Conservation (phyloP, 2,329 filamentous ascomycete genomes). For the Colletotrichum kahawae region DNA sequence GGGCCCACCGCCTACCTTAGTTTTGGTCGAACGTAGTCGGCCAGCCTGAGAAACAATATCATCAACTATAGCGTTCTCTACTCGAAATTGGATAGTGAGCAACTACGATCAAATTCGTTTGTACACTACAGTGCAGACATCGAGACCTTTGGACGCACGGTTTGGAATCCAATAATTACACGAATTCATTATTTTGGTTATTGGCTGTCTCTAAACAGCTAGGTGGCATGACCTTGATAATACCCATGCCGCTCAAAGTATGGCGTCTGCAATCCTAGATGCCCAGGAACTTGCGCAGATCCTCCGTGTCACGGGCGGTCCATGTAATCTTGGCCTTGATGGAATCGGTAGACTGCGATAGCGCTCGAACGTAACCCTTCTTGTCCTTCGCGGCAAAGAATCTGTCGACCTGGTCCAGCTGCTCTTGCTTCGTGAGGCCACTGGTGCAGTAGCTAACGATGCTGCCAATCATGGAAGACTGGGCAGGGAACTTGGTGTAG, state of each 20-base stretch:
- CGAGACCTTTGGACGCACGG: background rate
- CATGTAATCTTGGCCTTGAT: slow-evolving; percentile 85
- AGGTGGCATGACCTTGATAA: background rate
- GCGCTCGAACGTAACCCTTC: slow-evolving; percentile 82
- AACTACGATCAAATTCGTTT: background rate
- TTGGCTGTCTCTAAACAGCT: background rate
- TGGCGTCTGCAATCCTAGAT: background rate
- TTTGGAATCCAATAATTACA: background rate
- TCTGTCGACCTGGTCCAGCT: slow-evolving; percentile 74
- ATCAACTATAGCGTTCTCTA: background rate
- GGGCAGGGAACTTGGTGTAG: slow-evolving; percentile 82
- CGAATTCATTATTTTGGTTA: background rate
- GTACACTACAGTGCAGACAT: background rate
- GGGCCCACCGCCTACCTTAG: background rate
- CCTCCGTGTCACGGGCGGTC: slow-evolving; percentile 76
- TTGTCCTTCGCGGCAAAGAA: slow-evolving; percentile 87
- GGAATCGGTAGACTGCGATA: slow-evolving; percentile 88
- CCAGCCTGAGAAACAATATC: background rate
- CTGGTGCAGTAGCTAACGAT: slow-evolving; percentile 84
- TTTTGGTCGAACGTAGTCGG: background rate
- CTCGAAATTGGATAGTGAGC: background rate
- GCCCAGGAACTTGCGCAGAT: slow-evolving; percentile 66
- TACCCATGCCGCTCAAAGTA: background rate
- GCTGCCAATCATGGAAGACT: slow-evolving; percentile 81
- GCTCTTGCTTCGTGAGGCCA: slow-evolving; percentile 78